Conservation (phyloP, 2,329 filamentous ascomycete species). For the Penicillium crustosum region DNA sequence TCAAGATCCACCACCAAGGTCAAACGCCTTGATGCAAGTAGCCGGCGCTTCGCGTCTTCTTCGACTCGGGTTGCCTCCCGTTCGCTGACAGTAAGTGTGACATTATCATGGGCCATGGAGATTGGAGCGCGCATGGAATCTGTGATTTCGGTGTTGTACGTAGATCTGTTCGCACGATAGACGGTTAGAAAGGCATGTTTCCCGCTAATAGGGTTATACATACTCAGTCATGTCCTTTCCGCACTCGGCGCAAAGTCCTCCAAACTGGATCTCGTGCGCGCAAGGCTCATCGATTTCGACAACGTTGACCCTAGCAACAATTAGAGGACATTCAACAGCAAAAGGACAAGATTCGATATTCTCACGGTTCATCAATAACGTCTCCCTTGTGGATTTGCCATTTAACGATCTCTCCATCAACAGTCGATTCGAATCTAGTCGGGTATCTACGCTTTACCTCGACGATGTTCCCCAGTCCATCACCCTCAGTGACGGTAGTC, state of each 20-base stretch:
- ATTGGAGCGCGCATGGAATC: slow-evolving; percentile 87
- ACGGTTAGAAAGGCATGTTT: slow-evolving; percentile 6
- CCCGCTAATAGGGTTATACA: slow-evolving; percentile 21
- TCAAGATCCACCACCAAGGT: slow-evolving; percentile 95
- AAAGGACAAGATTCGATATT: slow-evolving; percentile 11
- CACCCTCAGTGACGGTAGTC: slow-evolving; percentile 65
- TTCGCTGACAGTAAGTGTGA: slow-evolving; percentile 78
- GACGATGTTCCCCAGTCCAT: slow-evolving; percentile 72
- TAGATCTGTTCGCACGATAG: slow-evolving; percentile 48
- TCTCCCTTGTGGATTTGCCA: slow-evolving; percentile 66
- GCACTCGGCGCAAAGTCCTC: slow-evolving; percentile 85
- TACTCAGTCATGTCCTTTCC: slow-evolving; percentile 93
- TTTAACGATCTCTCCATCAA: slow-evolving; percentile 72
- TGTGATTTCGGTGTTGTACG: slow-evolving; percentile 75
- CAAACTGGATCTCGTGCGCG: slow-evolving; percentile 85
- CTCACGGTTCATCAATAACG: slow-evolving; percentile 45
- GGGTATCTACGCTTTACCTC: slow-evolving; percentile 69
- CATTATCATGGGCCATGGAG: slow-evolving; percentile 92
- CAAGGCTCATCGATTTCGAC: slow-evolving; percentile 88
- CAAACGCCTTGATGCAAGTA: slow-evolving; percentile 78
- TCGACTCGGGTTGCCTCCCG: slow-evolving; percentile 78
- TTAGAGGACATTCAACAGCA: slow-evolving; percentile 9
- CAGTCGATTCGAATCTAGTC: slow-evolving; percentile 77
- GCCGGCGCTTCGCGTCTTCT: slow-evolving; percentile 78
- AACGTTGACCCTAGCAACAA: slow-evolving; percentile 50